Evolutionary conservation across 2,329 filamentous ascomycete species (phyloP), one percentile per base, ranked within the genome.

Genomic region (Daldinia eschscholtzii): DNA sequence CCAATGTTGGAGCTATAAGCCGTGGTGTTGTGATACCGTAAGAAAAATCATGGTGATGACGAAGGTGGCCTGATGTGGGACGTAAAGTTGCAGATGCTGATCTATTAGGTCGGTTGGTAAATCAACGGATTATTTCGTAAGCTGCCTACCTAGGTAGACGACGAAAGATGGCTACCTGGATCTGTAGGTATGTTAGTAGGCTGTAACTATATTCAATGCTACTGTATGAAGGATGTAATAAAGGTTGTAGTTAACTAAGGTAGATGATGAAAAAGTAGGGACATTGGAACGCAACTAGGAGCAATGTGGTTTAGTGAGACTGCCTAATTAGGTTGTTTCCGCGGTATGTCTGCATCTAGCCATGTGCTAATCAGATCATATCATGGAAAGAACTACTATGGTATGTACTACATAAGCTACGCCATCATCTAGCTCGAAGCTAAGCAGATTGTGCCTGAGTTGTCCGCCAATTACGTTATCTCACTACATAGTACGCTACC

Each of bases 371-470:
- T 33, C 30, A 33, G 5, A 30, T 30, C 46, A 23, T 30, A 50
- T 50, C 46, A 30, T 50, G 46, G 26, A 50, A 50, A 50, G 46
- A 50, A 7, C 26, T 23, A n/a, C n/a, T n/a, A n/a, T n/a, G n/a
- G n/a, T n/a, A 23, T 23, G 20, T 23, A 23, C 20, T 23, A 23
- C 20, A 23, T 23, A 50, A 52, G 46, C 46, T 26, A 30, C 46
- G 46, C 46, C 46, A 15, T 30, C 13, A n/a, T 50, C 28, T 50
- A 50, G 46, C 7, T 30, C 26, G 46, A 33, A 50, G 46, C 46
- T 52, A 52, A 33, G 15, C 2, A 52, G 46, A 30, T 52, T n/a
- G 46, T 50, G 26, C 46, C 46, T 50, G 46, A 50, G 46, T 30
- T 30, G 30, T 50, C 23, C 26, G 26, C 46, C 46, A 50, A 50